phyloP scores from a whole-genome alignment of 441 rosid species.

The Theobroma grandiflorum region DNA sequence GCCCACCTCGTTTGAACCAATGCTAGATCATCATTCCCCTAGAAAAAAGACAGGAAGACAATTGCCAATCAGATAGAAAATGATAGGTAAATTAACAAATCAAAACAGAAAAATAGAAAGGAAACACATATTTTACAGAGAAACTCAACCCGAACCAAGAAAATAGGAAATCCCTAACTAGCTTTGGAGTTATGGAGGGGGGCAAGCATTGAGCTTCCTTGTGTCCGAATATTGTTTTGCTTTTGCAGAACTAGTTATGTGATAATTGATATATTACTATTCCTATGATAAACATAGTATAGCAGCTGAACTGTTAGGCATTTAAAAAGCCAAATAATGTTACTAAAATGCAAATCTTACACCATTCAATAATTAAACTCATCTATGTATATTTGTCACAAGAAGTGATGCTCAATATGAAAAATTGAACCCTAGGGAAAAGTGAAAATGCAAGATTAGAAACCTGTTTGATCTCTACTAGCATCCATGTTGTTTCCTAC shows the following conservation, averaged over 20 bases:
- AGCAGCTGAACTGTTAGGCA: background rate
- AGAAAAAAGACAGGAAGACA: conserved; percentile 22
- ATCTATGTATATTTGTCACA: background rate
- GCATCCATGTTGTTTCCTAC: conserved; percentile 12
- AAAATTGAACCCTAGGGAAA: background rate
- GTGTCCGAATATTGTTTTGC: background rate
- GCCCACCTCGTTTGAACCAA: conserved; percentile 93
- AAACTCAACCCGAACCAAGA: background rate
- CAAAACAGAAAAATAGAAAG: background rate
- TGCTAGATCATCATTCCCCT: conserved; percentile 85
- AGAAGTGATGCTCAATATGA: background rate
- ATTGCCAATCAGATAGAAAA: conserved; percentile 16
- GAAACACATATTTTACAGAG: background rate
- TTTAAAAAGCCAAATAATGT: background rate
- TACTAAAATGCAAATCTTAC: background rate
- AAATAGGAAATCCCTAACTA: background rate
- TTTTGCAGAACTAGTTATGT: background rate
- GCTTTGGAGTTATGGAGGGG: background rate
- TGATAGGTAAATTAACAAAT: background rate
- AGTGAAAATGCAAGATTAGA: background rate
- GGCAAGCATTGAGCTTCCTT: background rate
- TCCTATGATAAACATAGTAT: background rate
- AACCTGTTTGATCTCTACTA: background rate
- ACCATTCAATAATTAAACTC: background rate
- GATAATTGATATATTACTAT: background rate